phyloP scores from a whole-genome alignment of 2,329 filamentous ascomycete species.

The Byssoonygena ceratinophila region DNA sequence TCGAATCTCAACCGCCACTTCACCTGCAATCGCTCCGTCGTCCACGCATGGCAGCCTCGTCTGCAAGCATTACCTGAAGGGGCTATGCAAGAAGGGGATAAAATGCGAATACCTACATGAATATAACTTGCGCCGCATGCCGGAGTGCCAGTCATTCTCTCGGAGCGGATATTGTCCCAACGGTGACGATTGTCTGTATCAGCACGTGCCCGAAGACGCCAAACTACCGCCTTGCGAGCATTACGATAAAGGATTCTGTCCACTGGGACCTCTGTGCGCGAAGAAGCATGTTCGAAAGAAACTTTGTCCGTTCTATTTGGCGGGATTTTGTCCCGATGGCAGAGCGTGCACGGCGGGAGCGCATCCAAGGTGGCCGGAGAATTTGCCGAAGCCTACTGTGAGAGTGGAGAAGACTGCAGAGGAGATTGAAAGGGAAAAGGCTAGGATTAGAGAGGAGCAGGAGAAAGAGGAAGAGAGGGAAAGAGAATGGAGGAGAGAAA shows the following conservation, averaged over 20 bases:
- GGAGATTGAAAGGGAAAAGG: constrained; percentile 51
- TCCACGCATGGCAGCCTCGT: constrained; percentile 53
- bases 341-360: constrained; percentile 63
- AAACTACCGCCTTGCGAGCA: constrained; percentile 73
- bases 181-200: constrained; percentile 89
- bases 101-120: constrained; percentile 97
- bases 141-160: constrained; percentile 94
- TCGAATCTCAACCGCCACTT: constrained; percentile 35
- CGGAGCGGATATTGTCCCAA: constrained; percentile 91
- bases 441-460: constrained; percentile 50
- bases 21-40: constrained; percentile 34
- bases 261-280: constrained; percentile 72
- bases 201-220: constrained; percentile 75
- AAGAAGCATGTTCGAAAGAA: constrained; percentile 79
- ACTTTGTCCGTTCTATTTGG: constrained; percentile 75
- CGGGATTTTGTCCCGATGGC: constrained; percentile 89
- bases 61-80: constrained; percentile 97
- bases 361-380: constrained; percentile 66
- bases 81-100: constrained; percentile 94
- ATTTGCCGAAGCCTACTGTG: constrained; percentile 51
- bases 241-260: constrained; percentile 92
- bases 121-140: constrained; percentile 96
- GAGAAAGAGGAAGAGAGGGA: constrained; percentile 45
- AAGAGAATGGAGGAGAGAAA: constrained; percentile 44
- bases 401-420: constrained; percentile 61